These are phyloP conservation scores for Backusella mclennaniae DNA, from an alignment of 192 early-diverging fungal genomes.

Conservation along the genomic window DNA sequence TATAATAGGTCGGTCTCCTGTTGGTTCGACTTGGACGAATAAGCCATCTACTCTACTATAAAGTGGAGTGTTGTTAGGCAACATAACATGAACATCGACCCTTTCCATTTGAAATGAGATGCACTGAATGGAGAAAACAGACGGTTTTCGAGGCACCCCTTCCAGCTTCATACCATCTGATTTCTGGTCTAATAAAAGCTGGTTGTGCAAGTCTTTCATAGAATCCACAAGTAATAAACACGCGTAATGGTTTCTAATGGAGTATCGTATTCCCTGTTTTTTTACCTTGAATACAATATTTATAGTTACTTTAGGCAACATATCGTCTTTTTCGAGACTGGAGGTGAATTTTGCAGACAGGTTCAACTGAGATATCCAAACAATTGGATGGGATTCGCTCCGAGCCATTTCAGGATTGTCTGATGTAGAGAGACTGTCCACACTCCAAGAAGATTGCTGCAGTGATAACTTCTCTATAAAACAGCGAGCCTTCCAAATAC, in stretches of 20 bases:
- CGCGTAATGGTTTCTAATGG: neutral
- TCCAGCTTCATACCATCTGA: no score
- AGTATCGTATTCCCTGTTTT: neutral
- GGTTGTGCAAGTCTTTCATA: neutral
- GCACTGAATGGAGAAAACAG: neutral
- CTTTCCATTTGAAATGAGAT: neutral
- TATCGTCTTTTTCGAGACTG: neutral
- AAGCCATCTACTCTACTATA: neutral
- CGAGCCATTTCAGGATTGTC: neutral
- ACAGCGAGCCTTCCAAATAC: neutral
- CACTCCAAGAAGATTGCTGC: neutral
- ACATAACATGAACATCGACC: neutral
- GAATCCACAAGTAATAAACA: neutral
- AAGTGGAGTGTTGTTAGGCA: neutral
- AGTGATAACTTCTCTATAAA: neutral
- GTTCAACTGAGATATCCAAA: conserved; percentile 6
- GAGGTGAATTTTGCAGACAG: neutral
- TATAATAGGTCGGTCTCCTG: neutral
- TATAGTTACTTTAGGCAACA: neutral
- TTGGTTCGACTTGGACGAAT: neutral
- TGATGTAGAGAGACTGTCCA: neutral
- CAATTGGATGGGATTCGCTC: neutral
- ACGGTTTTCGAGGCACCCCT: no score
- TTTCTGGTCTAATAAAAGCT: neutral
- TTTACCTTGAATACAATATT: neutral